phyloP scores from a whole-genome alignment of 2,329 filamentous ascomycete species.

The Calcarisporium arbuscula region DNA sequence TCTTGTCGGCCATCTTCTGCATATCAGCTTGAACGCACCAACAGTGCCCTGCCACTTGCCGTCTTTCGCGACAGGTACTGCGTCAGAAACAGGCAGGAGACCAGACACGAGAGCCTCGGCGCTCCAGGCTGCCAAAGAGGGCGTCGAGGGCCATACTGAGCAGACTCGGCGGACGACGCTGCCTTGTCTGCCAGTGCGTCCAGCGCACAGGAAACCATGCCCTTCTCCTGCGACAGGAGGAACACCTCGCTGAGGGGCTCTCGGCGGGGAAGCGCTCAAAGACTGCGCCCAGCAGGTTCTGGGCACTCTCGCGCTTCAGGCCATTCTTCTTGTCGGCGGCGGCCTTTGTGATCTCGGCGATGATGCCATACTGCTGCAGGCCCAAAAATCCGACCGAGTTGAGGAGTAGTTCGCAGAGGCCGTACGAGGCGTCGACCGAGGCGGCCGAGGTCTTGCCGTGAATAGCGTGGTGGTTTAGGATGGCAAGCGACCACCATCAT shows the following conservation, averaged over 20 bases:
- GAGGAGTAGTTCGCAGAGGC: slow-evolving; percentile 52
- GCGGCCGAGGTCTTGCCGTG: slow-evolving; percentile 61
- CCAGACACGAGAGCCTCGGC: slow-evolving; percentile 79
- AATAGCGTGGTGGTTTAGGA: slow-evolving; percentile 66
- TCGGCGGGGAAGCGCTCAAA: slow-evolving; percentile 81
- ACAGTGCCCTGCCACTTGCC: slow-evolving; percentile 98
- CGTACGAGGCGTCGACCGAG: slow-evolving; percentile 59
- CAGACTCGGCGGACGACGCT: slow-evolving; percentile 78
- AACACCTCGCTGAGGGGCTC: slow-evolving; percentile 75
- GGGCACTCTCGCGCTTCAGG: slow-evolving; percentile 77
- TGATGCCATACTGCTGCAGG: slow-evolving; percentile 46
- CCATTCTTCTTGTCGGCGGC: slow-evolving; percentile 92
- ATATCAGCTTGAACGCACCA: slow-evolving; percentile 73
- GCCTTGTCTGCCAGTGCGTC: slow-evolving; percentile 90
- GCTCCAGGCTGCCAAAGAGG: slow-evolving; percentile 70
- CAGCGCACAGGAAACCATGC: slow-evolving; percentile 64
- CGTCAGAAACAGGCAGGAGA: slow-evolving; percentile 67
- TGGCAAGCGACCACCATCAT: slow-evolving; percentile 58
- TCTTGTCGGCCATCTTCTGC: no score
- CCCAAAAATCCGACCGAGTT: slow-evolving; percentile 48
- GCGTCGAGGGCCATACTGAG: slow-evolving; percentile 91
- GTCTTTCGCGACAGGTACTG: slow-evolving; percentile 74
- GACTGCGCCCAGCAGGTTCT: slow-evolving; percentile 89
- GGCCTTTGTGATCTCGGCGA: slow-evolving; percentile 60
- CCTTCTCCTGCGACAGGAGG: slow-evolving; percentile 75